These are phyloP conservation scores for Nelumbo lutea DNA, from an alignment of 164 flowering plant genomes.

Conservation along the genomic window DNA sequence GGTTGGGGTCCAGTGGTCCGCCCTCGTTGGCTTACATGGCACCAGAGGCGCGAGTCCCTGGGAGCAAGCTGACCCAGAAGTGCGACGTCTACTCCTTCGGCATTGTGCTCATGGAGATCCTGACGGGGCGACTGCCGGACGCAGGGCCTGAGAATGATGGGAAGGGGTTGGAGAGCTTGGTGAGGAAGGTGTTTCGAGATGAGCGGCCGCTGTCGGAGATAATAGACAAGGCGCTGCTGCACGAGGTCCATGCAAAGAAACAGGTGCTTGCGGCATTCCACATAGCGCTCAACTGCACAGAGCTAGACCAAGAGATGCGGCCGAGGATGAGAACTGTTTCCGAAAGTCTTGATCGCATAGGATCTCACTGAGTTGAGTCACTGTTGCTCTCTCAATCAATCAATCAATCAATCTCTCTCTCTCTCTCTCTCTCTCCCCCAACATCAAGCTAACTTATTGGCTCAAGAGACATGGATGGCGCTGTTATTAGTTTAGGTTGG, in stretches of 20 bases:
- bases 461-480: no score
- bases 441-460: no score
- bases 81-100: slow-evolving; percentile 92
- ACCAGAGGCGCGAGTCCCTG: slow-evolving; percentile 59
- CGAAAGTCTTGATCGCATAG: slow-evolving; percentile 68
- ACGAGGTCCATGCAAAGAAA: slow-evolving; percentile 73
- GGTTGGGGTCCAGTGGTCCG: slow-evolving; percentile 19
- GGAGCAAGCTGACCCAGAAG: slow-evolving; percentile 60
- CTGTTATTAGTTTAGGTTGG: no score
- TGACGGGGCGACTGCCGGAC: slow-evolving; percentile 68
- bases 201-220: slow-evolving; percentile 72
- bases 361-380: slow-evolving; percentile 25
- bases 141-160: slow-evolving; percentile 41
- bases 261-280: slow-evolving; percentile 76
- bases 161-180: slow-evolving; percentile 56
- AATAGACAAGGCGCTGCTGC: slow-evolving; percentile 64
- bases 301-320: slow-evolving; percentile 69
- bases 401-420: no score
- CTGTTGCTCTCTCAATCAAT: no score
- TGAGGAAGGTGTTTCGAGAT: slow-evolving; percentile 70
- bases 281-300: slow-evolving; percentile 82
- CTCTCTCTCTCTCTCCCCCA: no score
- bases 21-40: slow-evolving; percentile 37
- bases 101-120: slow-evolving; percentile 68
- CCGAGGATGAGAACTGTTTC: slow-evolving; percentile 81